phyloP scores from a whole-genome alignment of 345 rosid species.

The Salix caprea region DNA sequence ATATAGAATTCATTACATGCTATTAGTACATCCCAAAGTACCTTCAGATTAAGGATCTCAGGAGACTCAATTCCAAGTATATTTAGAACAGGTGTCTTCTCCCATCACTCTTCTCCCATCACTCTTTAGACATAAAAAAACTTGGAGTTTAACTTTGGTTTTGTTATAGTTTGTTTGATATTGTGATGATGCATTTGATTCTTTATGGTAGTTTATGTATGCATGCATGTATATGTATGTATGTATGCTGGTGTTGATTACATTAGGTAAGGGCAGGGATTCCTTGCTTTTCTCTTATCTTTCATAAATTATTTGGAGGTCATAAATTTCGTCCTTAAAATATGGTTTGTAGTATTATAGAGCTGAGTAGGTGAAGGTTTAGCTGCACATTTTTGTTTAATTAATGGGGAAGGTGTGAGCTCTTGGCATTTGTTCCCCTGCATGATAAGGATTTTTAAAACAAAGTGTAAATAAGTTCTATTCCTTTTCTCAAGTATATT shows the following conservation, averaged over 20 bases:
- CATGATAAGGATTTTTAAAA: background rate
- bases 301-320: slow-evolving; percentile 8
- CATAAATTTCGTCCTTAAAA: slow-evolving; percentile 14
- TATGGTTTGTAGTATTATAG: slow-evolving; percentile 8
- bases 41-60: too few species aligned
- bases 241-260: background rate
- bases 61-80: too few species aligned
- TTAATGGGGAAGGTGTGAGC: slow-evolving; percentile 13
- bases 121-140: too few species aligned
- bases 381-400: slow-evolving; percentile 24
- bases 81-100: too few species aligned
- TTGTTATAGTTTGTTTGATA: too few species aligned
- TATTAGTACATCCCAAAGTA: too few species aligned
- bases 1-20: too few species aligned
- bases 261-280: slow-evolving; percentile 8
- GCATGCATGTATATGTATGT: too few species aligned
- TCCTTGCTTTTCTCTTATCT: slow-evolving; percentile 10
- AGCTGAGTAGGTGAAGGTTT: slow-evolving; percentile 24
- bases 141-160: too few species aligned
- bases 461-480: too few species aligned
- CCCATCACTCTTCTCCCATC: too few species aligned
- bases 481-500: too few species aligned
- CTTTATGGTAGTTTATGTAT: background rate
- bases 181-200: slow-evolving; percentile 11
- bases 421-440: background rate